Evolutionary conservation across 805 yeast genomes (phyloP), one percentile per base, ranked within the genome.

Genomic region (Candida rishiriensis): DNA sequence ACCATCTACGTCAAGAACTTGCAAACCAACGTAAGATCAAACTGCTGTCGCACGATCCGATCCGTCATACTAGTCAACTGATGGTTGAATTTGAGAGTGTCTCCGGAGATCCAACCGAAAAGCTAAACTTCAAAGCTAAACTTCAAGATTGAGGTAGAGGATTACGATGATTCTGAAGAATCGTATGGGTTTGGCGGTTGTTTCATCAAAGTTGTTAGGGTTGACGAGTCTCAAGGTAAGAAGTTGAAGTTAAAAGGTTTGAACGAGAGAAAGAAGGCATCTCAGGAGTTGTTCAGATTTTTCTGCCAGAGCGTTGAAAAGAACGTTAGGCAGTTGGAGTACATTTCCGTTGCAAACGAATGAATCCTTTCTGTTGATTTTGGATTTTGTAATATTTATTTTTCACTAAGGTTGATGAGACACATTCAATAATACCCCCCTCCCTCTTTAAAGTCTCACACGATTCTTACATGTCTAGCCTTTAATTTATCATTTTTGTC

Each of bases 131-230:
- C 26, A 43, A 50, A 43, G 2, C 39, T 52, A n/a, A 39, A 21
- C 5, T 47, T 63, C 26, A 43, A 50, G 10, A 39, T 57, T 26
- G 63, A 58, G 26, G 38, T 52, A 7, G 56, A 55, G 30, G 59
- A 55, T 32, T 59, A 55, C 28, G 56, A 59, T 14, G 66, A 65
- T 10, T 45, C 51, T 11, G 66, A 65, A 3, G 42, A 47, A 12
- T 64, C 61, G 35, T 61, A 47, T 46, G 68, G 66, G 13, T 63
- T 63, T 40, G 56, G 62, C 4, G 68, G 68, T 3, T 61, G 66
- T 42, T 57, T 56, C 29, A 43, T 61, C 7, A 57, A 55, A 15
- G 36, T 63, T 16, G 32, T 41, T 8, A 59, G 53, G 38, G 28
- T 51, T 10, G 48, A 48, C 3, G 65, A 65, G 1, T 42, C 47